A percentile compares a stretch with the other conserved stretches of the same genome.
Conservation (phyloP, 495 filamentous ascomycete species). For the Aspergillus carlsbadensis region DNA sequence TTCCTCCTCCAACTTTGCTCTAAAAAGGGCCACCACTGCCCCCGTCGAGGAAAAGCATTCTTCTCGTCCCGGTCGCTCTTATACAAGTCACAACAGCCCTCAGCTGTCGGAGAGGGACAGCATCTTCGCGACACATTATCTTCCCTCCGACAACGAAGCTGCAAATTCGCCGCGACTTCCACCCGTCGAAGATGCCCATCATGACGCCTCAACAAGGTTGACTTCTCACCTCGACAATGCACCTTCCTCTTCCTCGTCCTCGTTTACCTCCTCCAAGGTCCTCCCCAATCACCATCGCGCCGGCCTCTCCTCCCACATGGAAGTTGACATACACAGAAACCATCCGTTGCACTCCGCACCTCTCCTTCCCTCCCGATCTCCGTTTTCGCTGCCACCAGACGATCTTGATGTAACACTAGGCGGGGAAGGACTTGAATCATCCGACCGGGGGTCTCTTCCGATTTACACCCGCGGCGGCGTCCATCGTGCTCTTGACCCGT, state of each 20-base stretch:
- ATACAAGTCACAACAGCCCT: constrained; percentile 30
- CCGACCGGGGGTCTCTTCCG: constrained; percentile 16
- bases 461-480: constrained; percentile 10
- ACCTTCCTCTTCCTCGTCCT: constrained; percentile 29
- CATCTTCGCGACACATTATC: constrained; percentile 63
- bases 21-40: constrained; percentile 38
- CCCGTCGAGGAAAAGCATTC: constrained; percentile 24
- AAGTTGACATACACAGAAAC: constrained; percentile 46
- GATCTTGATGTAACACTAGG: constrained; percentile 28
- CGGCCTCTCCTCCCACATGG: constrained; percentile 42
- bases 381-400: constrained; percentile 31
- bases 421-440: constrained; percentile 20
- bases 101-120: constrained; percentile 62
- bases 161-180: constrained; percentile 49
- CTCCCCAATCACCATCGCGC: constrained; percentile 32
- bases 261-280: constrained; percentile 37
- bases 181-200: constrained; percentile 33
- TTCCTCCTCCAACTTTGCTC: constrained; percentile 25
- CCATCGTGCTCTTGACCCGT: constrained; percentile 30
- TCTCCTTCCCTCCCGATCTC: constrained; percentile 29
- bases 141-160: constrained; percentile 45
- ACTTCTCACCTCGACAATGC: constrained; percentile 34
- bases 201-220: constrained; percentile 31
- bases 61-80: constrained; percentile 27
- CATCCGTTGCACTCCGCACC: constrained; percentile 32